These are phyloP conservation scores for Kwoniella newhampshirensis DNA, from an alignment of 768 basidiomycete genomes.

Conservation along the genomic window DNA sequence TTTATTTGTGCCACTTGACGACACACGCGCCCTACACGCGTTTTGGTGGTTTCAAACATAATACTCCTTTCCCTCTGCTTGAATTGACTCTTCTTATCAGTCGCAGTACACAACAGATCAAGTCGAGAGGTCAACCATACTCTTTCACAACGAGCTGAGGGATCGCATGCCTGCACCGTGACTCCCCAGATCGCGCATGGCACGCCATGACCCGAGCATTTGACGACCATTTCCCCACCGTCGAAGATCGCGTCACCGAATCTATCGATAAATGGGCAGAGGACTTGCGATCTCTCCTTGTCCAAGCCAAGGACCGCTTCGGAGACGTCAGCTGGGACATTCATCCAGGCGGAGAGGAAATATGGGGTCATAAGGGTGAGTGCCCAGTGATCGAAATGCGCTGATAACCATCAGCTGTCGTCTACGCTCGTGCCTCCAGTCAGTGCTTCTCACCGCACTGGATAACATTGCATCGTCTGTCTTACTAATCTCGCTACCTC, in stretches of 20 bases:
- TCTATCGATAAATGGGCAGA: slow-evolving; percentile 75
- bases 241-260: slow-evolving; percentile 28
- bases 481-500: background rate
- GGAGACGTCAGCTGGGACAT: slow-evolving; percentile 89
- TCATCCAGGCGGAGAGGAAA: slow-evolving; percentile 40
- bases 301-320: slow-evolving; percentile 82
- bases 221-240: slow-evolving; percentile 16
- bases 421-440: slow-evolving; percentile 91
- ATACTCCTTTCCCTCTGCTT: too few relatives aligned
- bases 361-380: slow-evolving; percentile 95
- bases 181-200: too few relatives aligned
- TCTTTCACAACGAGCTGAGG: too few relatives aligned
- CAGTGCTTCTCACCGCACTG: slow-evolving; percentile 7
- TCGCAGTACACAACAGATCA: too few relatives aligned
- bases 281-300: slow-evolving; percentile 76
- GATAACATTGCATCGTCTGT: background rate
- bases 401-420: slow-evolving; percentile 61
- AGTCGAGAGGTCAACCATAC: too few relatives aligned
- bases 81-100: too few relatives aligned
- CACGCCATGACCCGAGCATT: too few relatives aligned
- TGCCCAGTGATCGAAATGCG: slow-evolving; percentile 1
- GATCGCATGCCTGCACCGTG: too few relatives aligned
- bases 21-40: too few relatives aligned
- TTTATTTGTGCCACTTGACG: too few relatives aligned
- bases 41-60: too few relatives aligned